Evolutionary conservation across 2,329 filamentous ascomycete genomes (phyloP).

Genomic region (Ustulina deusta): DNA sequence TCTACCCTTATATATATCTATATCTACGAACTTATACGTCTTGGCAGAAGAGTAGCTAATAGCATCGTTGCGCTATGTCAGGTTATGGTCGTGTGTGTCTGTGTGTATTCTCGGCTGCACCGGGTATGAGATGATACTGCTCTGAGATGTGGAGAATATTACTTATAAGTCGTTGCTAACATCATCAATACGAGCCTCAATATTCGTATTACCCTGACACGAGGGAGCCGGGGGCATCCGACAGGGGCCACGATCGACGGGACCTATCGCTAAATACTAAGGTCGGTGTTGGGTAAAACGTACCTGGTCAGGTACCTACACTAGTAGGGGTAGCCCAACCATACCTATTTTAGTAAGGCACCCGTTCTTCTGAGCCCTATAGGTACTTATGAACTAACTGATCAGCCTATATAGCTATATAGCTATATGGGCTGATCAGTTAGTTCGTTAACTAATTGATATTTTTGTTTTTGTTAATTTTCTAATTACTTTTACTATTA

Average conservation of each 20-base stretch:
- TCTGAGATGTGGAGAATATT: constrained; percentile 18
- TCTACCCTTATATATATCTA: constrained; percentile 30
- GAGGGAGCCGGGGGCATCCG: neutral
- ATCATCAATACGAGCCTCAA: constrained; percentile 32
- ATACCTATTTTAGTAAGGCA: too few relatives aligned
- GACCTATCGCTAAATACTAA: constrained; percentile 24
- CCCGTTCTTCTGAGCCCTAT: too few relatives aligned
- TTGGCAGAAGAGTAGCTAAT: constrained; percentile 9
- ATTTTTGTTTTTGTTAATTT: too few relatives aligned
- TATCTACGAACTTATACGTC: neutral
- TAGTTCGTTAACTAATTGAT: too few relatives aligned
- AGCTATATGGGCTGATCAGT: too few relatives aligned
- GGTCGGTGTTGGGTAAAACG: too few relatives aligned
- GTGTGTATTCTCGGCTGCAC: constrained; percentile 6
- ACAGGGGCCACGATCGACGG: constrained; percentile 11
- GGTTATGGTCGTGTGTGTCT: constrained; percentile 17
- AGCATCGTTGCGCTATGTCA: constrained; percentile 5
- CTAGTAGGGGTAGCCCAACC: too few relatives aligned
- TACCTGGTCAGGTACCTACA: too few relatives aligned
- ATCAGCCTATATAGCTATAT: too few relatives aligned
- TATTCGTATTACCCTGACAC: constrained; percentile 30
- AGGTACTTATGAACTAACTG: too few relatives aligned
- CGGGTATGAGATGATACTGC: constrained; percentile 9
- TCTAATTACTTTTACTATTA: too few relatives aligned
- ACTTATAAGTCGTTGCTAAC: constrained; percentile 3